phyloP scores from a whole-genome alignment of 2,329 filamentous ascomycete genomes.

The Fusarium falciforme region DNA sequence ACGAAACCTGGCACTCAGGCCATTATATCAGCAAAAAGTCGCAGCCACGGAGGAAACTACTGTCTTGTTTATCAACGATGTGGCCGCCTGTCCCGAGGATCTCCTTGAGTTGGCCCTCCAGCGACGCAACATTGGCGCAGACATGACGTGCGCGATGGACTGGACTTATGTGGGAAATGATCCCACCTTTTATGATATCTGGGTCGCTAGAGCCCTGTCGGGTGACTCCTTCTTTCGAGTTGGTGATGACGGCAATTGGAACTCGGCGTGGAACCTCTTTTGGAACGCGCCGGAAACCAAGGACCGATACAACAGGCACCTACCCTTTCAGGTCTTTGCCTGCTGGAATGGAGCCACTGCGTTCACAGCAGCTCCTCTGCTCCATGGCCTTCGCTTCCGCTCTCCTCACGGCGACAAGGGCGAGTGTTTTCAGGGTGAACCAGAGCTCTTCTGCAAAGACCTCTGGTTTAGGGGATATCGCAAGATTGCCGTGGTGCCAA shows the following conservation, averaged over 20 bases:
- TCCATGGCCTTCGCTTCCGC: slow-evolving; percentile 58
- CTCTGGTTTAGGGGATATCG: slow-evolving; percentile 62
- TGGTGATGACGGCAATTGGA: slow-evolving; percentile 61
- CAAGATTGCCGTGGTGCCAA: slow-evolving; percentile 67
- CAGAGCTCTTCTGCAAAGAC: slow-evolving; percentile 67
- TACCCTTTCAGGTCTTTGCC: slow-evolving; percentile 69
- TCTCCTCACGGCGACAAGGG: slow-evolving; percentile 35
- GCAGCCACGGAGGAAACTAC: slow-evolving; percentile 52
- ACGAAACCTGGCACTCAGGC: slow-evolving; percentile 64
- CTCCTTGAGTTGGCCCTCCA: slow-evolving; percentile 68
- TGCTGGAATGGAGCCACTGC: slow-evolving; percentile 70
- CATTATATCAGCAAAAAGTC: slow-evolving; percentile 50
- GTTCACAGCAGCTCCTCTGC: slow-evolving; percentile 61
- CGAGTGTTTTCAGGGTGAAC: slow-evolving; percentile 67
- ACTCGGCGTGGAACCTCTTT: slow-evolving; percentile 63
- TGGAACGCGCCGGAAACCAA: slow-evolving; percentile 57
- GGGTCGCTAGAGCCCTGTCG: slow-evolving; percentile 63
- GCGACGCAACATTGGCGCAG: slow-evolving; percentile 56
- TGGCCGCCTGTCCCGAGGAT: slow-evolving; percentile 64
- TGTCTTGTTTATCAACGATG: slow-evolving; percentile 66
- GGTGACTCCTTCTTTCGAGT: slow-evolving; percentile 69
- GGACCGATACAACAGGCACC: slow-evolving; percentile 46
- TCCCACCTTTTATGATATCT: slow-evolving; percentile 68
- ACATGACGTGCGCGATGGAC: slow-evolving; percentile 70
- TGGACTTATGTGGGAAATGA: slow-evolving; percentile 60